Evolutionary conservation across 2,329 filamentous ascomycete genomes (phyloP).

Genomic region (Paecilomyces sp.): DNA sequence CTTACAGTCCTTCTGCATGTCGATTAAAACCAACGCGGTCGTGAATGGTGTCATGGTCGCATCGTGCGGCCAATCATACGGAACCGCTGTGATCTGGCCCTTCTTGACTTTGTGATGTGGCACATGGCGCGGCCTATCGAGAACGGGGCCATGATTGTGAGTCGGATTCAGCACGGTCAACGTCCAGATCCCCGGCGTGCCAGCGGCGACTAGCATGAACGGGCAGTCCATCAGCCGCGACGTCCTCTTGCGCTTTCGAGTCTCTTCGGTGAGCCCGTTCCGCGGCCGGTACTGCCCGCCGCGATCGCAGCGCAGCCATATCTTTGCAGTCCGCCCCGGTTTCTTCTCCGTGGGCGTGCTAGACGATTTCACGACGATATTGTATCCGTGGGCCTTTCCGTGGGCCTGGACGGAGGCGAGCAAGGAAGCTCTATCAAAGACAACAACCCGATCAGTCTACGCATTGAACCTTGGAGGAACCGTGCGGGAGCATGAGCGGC

Average conservation of each 20-base stretch:
- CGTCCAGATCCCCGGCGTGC: conserved; percentile 37
- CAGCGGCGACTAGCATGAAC: conserved; percentile 38
- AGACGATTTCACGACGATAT: conserved; percentile 40
- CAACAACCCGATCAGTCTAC: not conserved
- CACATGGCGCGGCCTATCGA: conserved; percentile 33
- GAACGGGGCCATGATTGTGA: conserved; percentile 36
- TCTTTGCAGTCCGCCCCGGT: conserved; percentile 36
- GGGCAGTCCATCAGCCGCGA: conserved; percentile 39
- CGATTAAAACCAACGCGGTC: conserved; percentile 40
- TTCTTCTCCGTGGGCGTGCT: conserved; percentile 40
- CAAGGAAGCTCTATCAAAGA: conserved; percentile 23
- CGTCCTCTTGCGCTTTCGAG: conserved; percentile 35
- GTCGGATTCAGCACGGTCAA: conserved; percentile 35
- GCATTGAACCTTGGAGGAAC: not conserved
- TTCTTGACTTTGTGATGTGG: conserved; percentile 37
- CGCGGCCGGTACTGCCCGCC: conserved; percentile 38
- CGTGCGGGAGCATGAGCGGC: not conserved
- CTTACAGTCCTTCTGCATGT: conserved; percentile 44
- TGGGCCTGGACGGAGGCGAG: conserved; percentile 34
- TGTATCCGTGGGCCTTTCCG: conserved; percentile 37
- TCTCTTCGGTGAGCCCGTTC: conserved; percentile 39
- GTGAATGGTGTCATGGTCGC: conserved; percentile 37
- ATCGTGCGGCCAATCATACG: conserved; percentile 43
- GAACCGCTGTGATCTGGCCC: conserved; percentile 34
- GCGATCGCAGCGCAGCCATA: conserved; percentile 39